Evolutionary conservation across 2,329 filamentous ascomycete species (phyloP).

Genomic region (Calonectria montana): DNA sequence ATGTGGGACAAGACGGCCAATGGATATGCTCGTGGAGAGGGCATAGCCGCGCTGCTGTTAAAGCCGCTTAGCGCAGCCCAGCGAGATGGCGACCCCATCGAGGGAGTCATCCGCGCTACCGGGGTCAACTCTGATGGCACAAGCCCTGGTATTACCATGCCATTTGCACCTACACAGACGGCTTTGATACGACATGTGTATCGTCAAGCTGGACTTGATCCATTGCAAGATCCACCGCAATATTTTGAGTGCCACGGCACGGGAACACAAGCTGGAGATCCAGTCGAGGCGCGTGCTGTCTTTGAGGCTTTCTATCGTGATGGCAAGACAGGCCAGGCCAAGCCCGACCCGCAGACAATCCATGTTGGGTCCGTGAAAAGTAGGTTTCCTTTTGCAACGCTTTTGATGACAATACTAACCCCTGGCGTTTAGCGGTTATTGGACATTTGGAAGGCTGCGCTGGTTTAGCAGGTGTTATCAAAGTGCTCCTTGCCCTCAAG

Average conservation of each 20-base stretch:
- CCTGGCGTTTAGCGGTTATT: constrained; percentile 23
- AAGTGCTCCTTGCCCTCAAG: constrained; percentile 31
- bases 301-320: constrained; percentile 50
- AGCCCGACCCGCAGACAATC: neutral
- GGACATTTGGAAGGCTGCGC: constrained; percentile 42
- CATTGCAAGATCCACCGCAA: constrained; percentile 47
- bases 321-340: neutral
- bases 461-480: constrained; percentile 39
- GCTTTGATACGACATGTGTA: constrained; percentile 53
- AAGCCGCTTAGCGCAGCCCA: constrained; percentile 47
- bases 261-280: constrained; percentile 54
- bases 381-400: constrained; percentile 30
- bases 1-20: constrained; percentile 1
- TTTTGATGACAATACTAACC: constrained; percentile 32
- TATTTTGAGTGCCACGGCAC: constrained; percentile 56
- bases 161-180: constrained; percentile 55
- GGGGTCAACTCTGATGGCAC: constrained; percentile 37
- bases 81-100: constrained; percentile 38
- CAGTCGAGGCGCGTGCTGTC: constrained; percentile 61
- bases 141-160: constrained; percentile 40
- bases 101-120: constrained; percentile 38
- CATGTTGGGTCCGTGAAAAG: neutral
- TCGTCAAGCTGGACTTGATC: constrained; percentile 49
- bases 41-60: neutral
- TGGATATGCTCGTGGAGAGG: constrained; percentile 1